Base-by-base conservation (phyloP, 768 basidiomycete genomes). In the Trametes meyenii region DNA sequence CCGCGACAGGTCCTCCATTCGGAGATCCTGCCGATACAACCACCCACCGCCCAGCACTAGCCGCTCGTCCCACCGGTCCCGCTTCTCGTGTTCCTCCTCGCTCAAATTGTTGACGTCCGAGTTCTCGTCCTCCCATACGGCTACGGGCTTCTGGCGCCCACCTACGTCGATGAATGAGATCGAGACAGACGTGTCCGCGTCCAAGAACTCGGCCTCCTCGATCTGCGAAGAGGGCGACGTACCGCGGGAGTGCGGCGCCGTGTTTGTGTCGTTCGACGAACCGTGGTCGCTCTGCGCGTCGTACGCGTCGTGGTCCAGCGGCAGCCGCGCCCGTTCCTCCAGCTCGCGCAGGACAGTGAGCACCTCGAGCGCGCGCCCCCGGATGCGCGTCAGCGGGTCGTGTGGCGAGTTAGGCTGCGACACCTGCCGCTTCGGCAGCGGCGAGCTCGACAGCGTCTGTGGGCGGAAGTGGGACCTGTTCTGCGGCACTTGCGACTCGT, bases 71-170 rank as follows among this genome's bases (percentile, higher is more conserved):
- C 92, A 94, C 17, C 80, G 76, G 63, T 90, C 88, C 42, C 81
- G 80, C 72, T 86, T 87, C 67, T 85, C 83, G 50, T 69, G 71
- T 50, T 80, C 78, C 53, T 78, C 78, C 62, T 83, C 82, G 62
- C 78, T 79, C 45, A 81, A 74, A 35, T 77, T 78, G 19, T 77
- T 78, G 61, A 76, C 71, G 38, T 81, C 73, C 36, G 74, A 82
- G 14, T 84, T 80, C 52, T 88, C 87, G 62, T 91, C 88, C 63
- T 90, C 89, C 92, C 92, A 94, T 1, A 94, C 90, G 0, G 89
- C 88, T 8, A 94, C 80, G 17, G 79, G 80, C 66, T 85, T 83
- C 40, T 78, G 74, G 29, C 83, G 79, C 6, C 90, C 90, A 60
- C 87, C 83, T 14, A 90, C 87, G 60, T 83, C 86, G 24, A 92